These are phyloP conservation scores for Alternaria sp. DNA, from an alignment of 2,329 filamentous ascomycete genomes.

Conservation along the genomic window DNA sequence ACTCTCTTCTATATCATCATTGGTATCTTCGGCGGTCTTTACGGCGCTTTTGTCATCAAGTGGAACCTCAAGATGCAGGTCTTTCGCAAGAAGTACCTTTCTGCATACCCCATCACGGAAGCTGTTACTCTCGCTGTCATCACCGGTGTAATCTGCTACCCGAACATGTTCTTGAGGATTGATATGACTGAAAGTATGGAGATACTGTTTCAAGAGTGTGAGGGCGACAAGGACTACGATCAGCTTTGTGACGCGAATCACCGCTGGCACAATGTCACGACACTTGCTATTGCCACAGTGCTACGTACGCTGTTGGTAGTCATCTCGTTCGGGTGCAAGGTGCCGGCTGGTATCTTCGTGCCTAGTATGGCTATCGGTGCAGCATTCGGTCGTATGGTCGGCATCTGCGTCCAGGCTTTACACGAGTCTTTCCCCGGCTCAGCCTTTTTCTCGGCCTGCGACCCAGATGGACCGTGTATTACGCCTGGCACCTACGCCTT, in stretches of 20 bases:
- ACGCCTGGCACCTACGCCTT: constrained; percentile 98
- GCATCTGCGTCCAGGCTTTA: constrained; percentile 88
- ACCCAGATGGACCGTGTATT: constrained; percentile 92
- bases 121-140: constrained; percentile 80
- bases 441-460: constrained; percentile 85
- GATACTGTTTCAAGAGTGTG: constrained; percentile 92
- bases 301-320: constrained; percentile 86
- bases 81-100: constrained; percentile 91
- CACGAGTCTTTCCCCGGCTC: constrained; percentile 84
- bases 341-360: constrained; percentile 96
- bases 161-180: constrained; percentile 91
- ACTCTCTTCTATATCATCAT: constrained; percentile 89
- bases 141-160: constrained; percentile 94
- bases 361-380: constrained; percentile 98
- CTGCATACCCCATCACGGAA: constrained; percentile 83
- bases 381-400: constrained; percentile 90
- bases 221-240: constrained; percentile 85
- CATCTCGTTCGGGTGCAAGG: constrained; percentile 96
- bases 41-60: constrained; percentile 96
- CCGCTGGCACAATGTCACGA: constrained; percentile 78
- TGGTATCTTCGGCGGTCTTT: constrained; percentile 90
- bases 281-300: constrained; percentile 78
- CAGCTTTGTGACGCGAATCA: constrained; percentile 83
- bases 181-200: constrained; percentile 99
- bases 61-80: constrained; percentile 92